phyloP scores from a whole-genome alignment of 345 rosid species.

The Citrus trifoliata region DNA sequence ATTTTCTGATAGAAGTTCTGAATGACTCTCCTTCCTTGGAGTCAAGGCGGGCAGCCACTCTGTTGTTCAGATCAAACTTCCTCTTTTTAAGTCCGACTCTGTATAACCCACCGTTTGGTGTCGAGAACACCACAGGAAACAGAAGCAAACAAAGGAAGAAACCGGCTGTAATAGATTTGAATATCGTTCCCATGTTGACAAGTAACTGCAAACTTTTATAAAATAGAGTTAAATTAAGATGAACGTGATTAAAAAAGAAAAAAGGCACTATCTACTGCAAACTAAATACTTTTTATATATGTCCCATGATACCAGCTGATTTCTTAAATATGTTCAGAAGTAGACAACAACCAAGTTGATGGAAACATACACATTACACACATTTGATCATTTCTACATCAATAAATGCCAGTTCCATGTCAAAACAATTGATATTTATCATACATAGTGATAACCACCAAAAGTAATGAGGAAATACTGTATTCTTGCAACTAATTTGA shows the following conservation, averaged over 20 bases:
- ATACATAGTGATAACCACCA: not conserved
- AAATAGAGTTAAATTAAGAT: not conserved
- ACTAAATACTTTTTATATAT: not conserved
- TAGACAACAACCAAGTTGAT: not conserved
- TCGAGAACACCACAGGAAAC: conserved; percentile 38
- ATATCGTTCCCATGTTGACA: conserved; percentile 36
- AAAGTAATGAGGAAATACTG: not conserved
- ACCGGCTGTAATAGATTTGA: conserved; percentile 15
- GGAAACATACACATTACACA: not conserved
- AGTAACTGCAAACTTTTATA: conserved; percentile 25
- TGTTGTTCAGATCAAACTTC: conserved; percentile 51
- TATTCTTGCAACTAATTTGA: not conserved
- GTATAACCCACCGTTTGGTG: conserved; percentile 40
- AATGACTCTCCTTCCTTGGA: conserved; percentile 45
- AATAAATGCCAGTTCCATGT: not conserved
- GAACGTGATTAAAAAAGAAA: not conserved
- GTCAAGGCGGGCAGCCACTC: conserved; percentile 49
- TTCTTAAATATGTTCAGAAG: not conserved
- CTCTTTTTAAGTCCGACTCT: conserved; percentile 72
- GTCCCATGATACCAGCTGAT: not conserved
- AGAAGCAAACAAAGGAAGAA: conserved; percentile 42
- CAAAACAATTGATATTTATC: not conserved
- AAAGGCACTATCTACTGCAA: not conserved
- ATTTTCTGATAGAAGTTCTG: conserved; percentile 42
- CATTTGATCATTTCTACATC: not conserved